Conservation (phyloP, 2,329 filamentous ascomycete species). For the Zelopaecilomyces penicillatus region DNA sequence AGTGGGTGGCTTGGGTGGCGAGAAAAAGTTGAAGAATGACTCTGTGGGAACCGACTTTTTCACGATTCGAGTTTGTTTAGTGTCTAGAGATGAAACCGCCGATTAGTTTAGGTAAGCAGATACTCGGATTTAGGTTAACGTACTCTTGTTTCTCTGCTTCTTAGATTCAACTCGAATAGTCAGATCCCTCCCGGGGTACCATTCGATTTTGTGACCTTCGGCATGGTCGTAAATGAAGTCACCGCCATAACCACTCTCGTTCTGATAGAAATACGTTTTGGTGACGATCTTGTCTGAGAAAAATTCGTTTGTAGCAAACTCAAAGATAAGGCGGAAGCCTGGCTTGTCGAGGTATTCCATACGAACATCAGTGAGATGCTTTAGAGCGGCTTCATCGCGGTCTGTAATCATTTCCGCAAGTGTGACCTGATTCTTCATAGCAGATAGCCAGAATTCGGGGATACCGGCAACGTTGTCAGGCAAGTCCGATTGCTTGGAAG, state of each 20-base stretch:
- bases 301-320: slow-evolving; percentile 90
- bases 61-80: slow-evolving; percentile 96
- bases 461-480: slow-evolving; percentile 63
- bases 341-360: slow-evolving; percentile 99
- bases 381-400: slow-evolving; percentile 87
- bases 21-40: slow-evolving; percentile 99
- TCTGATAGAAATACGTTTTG: slow-evolving; percentile 99
- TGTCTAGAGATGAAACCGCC: slow-evolving; percentile 51
- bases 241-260: slow-evolving; percentile 95
- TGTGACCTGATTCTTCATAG: slow-evolving; percentile 99
- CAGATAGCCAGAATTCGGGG: slow-evolving; percentile 98
- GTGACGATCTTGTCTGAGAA: slow-evolving; percentile 96
- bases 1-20: slow-evolving; percentile 76
- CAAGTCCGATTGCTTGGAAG: slow-evolving; percentile 50
- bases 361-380: slow-evolving; percentile 82
- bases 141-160: slow-evolving; percentile 99
- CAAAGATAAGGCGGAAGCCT: slow-evolving; percentile 96
- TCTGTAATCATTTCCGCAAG: slow-evolving; percentile 98
- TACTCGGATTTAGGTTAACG: slow-evolving; percentile 2
- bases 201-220: slow-evolving; percentile 95
- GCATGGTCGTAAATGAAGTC: slow-evolving; percentile 99
- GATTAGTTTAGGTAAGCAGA: background rate
- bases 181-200: slow-evolving; percentile 87
- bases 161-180: slow-evolving; percentile 96
- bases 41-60: slow-evolving; percentile 99